A percentile compares a stretch with the other conserved stretches of the same genome.
Conservation (phyloP, 495 filamentous ascomycete species). For the Cercophora sp. region DNA sequence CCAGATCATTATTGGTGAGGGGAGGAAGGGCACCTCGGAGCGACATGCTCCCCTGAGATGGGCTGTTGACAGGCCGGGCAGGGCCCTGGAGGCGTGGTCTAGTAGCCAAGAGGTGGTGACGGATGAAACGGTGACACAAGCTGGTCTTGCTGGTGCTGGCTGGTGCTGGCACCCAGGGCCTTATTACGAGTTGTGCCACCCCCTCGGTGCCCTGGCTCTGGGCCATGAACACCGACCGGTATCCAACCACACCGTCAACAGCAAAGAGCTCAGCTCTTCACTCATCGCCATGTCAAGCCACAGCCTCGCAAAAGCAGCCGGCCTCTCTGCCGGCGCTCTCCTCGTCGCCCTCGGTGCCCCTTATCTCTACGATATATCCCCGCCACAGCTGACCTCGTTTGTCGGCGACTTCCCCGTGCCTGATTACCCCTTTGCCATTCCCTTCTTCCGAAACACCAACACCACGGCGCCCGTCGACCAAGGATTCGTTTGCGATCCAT, state of each 20-base stretch:
- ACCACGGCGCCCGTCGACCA: not conserved
- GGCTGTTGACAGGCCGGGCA: not conserved
- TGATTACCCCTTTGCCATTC: conserved; percentile 16
- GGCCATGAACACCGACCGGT: too few species aligned
- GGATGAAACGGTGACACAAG: too few species aligned
- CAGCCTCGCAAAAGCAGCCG: conserved; percentile 14
- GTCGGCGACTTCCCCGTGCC: conserved; percentile 22
- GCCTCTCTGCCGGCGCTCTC: conserved; percentile 19
- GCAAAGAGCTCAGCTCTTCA: too few species aligned
- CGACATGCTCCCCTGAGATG: not conserved
- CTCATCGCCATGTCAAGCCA: conserved; percentile 13
- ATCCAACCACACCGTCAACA: too few species aligned
- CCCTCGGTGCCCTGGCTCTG: too few species aligned
- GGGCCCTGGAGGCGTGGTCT: not conserved
- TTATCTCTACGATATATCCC: conserved; percentile 15
- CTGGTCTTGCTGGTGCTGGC: too few species aligned
- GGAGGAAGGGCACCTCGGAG: conserved; percentile 1
- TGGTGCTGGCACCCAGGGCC: too few species aligned
- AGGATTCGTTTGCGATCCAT: conserved; percentile 25
- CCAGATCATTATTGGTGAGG: not conserved
- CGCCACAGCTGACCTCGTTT: conserved; percentile 19
- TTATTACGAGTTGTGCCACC: too few species aligned
- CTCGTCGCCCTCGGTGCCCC: conserved; percentile 24
- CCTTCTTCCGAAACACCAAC: conserved; percentile 15
- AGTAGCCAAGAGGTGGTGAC: not conserved